phyloP scores from a whole-genome alignment of 2,329 filamentous ascomycete genomes.

The Sordariomycetes sp. region DNA sequence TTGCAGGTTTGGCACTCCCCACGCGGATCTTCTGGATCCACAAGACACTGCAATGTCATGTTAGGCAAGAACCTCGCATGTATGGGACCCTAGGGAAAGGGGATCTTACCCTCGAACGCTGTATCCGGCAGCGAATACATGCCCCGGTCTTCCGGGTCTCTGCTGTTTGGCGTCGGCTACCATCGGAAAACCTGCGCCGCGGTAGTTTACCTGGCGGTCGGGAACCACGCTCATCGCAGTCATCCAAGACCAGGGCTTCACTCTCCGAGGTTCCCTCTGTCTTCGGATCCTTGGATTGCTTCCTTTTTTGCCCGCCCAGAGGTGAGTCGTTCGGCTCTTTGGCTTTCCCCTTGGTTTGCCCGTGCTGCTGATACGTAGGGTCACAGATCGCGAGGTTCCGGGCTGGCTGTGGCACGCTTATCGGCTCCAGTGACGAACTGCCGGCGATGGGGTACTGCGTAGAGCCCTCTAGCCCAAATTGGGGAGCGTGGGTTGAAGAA shows the following conservation, averaged over 20 bases:
- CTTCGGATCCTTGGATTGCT: not conserved
- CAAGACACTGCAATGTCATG: constrained; percentile 22
- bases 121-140: constrained; percentile 32
- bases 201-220: not conserved
- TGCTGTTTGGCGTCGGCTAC: constrained; percentile 19
- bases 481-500: not conserved
- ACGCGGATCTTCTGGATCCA: constrained; percentile 17
- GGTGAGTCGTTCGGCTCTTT: not conserved
- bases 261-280: not conserved
- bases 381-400: not conserved
- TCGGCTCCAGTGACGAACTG: not conserved
- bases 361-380: not conserved
- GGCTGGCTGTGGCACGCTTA: not conserved
- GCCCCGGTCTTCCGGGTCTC: constrained; percentile 24
- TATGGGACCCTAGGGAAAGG: not conserved
- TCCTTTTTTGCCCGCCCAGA: not conserved
- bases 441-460: not conserved
- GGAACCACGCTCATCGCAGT: not conserved
- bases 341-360: not conserved
- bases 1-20: constrained; percentile 29
- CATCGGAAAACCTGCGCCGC: constrained; percentile 11
- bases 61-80: not conserved
- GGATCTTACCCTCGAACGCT: constrained; percentile 28
- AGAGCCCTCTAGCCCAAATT: not conserved
- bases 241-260: not conserved